Evolutionary conservation across 2,329 filamentous ascomycete genomes (phyloP).

Genomic region (Colletotrichum melonis): DNA sequence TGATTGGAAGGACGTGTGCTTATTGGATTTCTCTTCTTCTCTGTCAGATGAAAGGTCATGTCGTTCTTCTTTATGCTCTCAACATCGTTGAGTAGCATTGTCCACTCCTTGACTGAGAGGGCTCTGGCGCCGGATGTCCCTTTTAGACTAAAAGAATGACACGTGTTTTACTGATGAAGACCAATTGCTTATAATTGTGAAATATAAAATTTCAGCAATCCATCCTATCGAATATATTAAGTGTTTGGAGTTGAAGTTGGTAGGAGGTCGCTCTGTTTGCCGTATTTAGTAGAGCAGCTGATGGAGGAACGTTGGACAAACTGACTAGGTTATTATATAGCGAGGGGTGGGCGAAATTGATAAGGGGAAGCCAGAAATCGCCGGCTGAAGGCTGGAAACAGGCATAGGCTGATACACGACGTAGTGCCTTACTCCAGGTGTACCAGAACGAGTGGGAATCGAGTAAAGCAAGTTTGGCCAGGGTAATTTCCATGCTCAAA

Average conservation of each 20-base stretch:
- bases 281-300: too few relatives aligned
- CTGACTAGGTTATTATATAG: too few relatives aligned
- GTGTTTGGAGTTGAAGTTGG: too few relatives aligned
- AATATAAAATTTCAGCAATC: background rate
- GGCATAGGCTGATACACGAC: too few relatives aligned
- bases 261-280: too few relatives aligned
- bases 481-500: background rate
- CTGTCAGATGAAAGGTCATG: background rate
- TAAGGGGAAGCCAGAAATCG: too few relatives aligned
- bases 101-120: background rate
- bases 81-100: background rate
- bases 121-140: background rate
- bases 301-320: too few relatives aligned
- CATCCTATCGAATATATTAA: background rate
- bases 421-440: too few relatives aligned
- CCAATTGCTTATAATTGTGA: background rate
- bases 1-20: background rate
- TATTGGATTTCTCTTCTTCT: background rate
- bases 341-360: too few relatives aligned
- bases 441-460: too few relatives aligned
- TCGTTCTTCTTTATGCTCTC: background rate
- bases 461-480: background rate
- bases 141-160: background rate
- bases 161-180: background rate
- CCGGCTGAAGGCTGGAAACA: too few relatives aligned